Base-by-base conservation (phyloP, 257 asterid species). In the Misopates orontium region DNA sequence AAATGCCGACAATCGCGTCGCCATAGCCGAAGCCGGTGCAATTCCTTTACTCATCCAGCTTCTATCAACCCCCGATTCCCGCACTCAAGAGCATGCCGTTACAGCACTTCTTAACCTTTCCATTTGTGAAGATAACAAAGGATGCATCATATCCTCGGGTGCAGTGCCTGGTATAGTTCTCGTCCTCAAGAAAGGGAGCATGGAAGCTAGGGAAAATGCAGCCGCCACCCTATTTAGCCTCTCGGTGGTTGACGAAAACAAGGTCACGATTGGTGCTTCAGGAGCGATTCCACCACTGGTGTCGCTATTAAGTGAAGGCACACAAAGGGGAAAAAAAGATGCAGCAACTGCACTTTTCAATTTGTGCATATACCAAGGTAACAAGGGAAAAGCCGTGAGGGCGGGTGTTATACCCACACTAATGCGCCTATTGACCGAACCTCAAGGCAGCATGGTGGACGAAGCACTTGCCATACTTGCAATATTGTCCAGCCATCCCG, bases 11-110 rank as follows among this genome's bases (percentile, higher is more conserved):
- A 90, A 94, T 25, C 96, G 98, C 19, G 90, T 94, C 19, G 97
- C 99, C 2, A 86, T 94, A 68, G 99, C 98, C 18, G 96, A 90
- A 77, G 93, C 97, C n/a, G 99, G 99, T 25, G 98, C 96, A 31
- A 86, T 94, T 67, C 96, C 96, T 10, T 73, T 85, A 12, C 98
- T 94, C 14, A 85, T 90, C 69, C 78, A 72, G 67, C 98, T 88
- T 57, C 52, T 94, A 47, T 86, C 93, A 21, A 84, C 86, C 6
- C 87, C 93, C 0, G 98, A 94, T 76, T 85, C 95, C 56, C 95
- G 96, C 36, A 90, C 84, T 48, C 99, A 94, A 66, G 99, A 94
- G 74, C 96, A 94, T 48, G 89, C 96, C 5, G 97, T 94, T 24
- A 94, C 97, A 12, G 97, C 99, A 13, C 91, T 94, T 28, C 96